phyloP scores from a whole-genome alignment of 495 filamentous ascomycete genomes.

The Xylaria bambusicola region DNA sequence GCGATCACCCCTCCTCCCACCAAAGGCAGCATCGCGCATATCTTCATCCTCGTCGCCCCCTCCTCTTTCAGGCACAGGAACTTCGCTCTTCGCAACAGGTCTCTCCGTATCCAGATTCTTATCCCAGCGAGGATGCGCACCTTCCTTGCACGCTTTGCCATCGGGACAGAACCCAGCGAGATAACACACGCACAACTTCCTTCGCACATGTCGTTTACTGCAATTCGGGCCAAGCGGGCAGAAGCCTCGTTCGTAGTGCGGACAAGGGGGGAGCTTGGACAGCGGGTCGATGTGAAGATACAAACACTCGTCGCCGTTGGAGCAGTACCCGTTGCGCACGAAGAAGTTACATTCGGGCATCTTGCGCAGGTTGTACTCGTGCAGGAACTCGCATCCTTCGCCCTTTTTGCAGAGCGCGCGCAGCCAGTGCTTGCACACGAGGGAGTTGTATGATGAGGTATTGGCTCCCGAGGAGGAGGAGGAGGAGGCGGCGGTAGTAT shows the following conservation, averaged over 20 bases:
- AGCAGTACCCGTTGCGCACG: conserved; percentile 85
- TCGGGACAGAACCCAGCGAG: conserved; percentile 94
- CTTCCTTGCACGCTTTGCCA: conserved; percentile 70
- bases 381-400: conserved; percentile 89
- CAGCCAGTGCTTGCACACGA: conserved; percentile 99
- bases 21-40: conserved; percentile 51
- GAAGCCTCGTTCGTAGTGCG: conserved; percentile 94
- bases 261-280: conserved; percentile 77
- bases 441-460: conserved; percentile 58
- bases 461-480: conserved; percentile 20
- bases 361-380: conserved; percentile 96
- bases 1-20: conserved; percentile 46
- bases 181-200: conserved; percentile 80
- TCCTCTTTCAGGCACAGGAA: conserved; percentile 54
- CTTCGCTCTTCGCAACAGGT: conserved; percentile 66
- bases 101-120: conserved; percentile 69
- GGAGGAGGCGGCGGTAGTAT: conserved; percentile 30
- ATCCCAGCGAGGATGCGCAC: conserved; percentile 83
- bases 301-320: conserved; percentile 93
- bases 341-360: conserved; percentile 98
- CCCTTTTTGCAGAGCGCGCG: conserved; percentile 97
- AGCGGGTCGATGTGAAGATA: conserved; percentile 92
- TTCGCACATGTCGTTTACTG: conserved; percentile 79
- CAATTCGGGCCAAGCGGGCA: conserved; percentile 87
- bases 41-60: conserved; percentile 53